phyloP scores from a whole-genome alignment of 176 grass and related monocot genomes.

The Avena atlantica region DNA sequence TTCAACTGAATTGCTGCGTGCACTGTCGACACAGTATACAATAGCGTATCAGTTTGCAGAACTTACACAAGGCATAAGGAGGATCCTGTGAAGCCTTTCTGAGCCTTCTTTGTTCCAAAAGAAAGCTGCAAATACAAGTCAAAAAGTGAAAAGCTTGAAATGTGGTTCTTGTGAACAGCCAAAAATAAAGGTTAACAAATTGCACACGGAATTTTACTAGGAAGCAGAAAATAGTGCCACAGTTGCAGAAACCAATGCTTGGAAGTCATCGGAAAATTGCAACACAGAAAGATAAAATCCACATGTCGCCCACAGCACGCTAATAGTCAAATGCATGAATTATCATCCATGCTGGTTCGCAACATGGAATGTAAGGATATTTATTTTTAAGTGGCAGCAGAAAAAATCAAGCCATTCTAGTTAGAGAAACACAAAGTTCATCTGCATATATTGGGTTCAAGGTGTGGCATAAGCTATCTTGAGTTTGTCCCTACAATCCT shows the following conservation, averaged over 20 bases:
- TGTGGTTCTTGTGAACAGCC: not conserved
- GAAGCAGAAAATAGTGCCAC: not conserved
- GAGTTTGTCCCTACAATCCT: not conserved
- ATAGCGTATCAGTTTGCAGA: not conserved
- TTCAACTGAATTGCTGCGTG: constrained; percentile 1
- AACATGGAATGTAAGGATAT: not conserved
- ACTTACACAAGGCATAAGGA: constrained; percentile 52
- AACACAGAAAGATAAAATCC: not conserved
- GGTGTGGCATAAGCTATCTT: not conserved
- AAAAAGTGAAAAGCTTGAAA: constrained; percentile 31
- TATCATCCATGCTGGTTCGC: not conserved
- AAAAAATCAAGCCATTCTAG: not conserved
- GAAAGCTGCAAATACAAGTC: constrained; percentile 42
- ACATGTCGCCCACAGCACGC: not conserved
- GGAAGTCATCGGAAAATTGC: not conserved
- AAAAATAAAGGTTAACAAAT: not conserved
- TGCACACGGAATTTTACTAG: not conserved
- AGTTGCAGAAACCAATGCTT: not conserved
- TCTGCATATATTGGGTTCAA: not conserved
- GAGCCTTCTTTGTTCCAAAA: constrained; percentile 49
- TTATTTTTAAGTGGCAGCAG: not conserved
- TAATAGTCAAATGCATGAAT: not conserved
- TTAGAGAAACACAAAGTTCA: not conserved
- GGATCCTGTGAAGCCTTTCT: constrained; percentile 46
- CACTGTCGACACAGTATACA: not conserved